Conservation (phyloP, 2,329 filamentous ascomycete species). For the Curvularia verruculosa region DNA sequence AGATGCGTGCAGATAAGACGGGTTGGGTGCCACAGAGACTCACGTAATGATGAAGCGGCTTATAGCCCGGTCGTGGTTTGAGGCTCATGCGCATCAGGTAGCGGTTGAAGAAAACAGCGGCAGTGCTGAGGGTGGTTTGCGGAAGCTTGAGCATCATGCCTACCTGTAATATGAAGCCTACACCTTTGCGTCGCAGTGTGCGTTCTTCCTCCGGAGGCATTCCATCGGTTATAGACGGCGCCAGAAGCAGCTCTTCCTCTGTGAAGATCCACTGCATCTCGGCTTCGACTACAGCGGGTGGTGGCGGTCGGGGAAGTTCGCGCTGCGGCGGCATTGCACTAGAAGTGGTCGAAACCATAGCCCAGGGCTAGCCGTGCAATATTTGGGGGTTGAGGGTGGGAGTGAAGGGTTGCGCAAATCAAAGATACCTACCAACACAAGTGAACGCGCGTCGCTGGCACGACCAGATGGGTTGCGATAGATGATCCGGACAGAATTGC, state of each 20-base stretch:
- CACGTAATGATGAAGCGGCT: slow-evolving; percentile 82
- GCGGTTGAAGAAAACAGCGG: slow-evolving; percentile 91
- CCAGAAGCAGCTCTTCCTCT: slow-evolving; percentile 78
- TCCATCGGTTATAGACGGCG: slow-evolving; percentile 84
- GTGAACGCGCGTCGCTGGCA: background rate
- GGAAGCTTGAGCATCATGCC: slow-evolving; percentile 91
- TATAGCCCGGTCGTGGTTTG: slow-evolving; percentile 69
- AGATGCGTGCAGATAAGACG: slow-evolving; percentile 4
- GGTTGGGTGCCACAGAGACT: slow-evolving; percentile 18
- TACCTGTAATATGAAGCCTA: slow-evolving; percentile 95
- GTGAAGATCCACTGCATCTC: slow-evolving; percentile 89
- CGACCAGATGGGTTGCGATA: background rate
- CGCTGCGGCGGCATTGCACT: slow-evolving; percentile 29
- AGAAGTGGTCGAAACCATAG: slow-evolving; percentile 40
- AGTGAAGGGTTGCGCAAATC: slow-evolving; percentile 3
- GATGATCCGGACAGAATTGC: background rate
- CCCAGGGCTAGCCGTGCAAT: slow-evolving; percentile 5
- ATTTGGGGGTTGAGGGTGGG: slow-evolving; percentile 1
- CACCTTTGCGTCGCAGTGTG: slow-evolving; percentile 81
- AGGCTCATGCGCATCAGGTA: slow-evolving; percentile 92
- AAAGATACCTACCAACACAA: background rate
- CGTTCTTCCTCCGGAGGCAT: slow-evolving; percentile 78
- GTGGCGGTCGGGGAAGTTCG: slow-evolving; percentile 45
- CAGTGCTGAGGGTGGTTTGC: slow-evolving; percentile 89
- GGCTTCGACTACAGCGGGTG: slow-evolving; percentile 58